Conservation (phyloP, 768 basidiomycete genomes). For the Filobasidium wieringae region DNA sequence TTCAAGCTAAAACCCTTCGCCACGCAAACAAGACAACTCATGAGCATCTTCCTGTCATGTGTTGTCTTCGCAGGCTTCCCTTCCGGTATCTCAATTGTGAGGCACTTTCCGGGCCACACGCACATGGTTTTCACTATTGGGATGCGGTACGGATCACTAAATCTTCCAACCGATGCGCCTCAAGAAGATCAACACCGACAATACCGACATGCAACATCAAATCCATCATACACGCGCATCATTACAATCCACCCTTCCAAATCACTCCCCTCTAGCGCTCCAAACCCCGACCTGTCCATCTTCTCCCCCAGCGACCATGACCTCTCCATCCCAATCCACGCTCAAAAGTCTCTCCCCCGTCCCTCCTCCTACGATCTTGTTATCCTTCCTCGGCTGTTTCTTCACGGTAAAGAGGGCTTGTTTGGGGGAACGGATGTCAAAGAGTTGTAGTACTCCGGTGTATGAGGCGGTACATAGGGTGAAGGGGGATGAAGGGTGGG, state of each 20-base stretch:
- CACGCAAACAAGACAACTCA: no score
- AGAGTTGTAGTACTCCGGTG: slow-evolving; percentile 40
- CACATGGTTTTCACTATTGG: no score
- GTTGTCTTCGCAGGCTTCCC: no score
- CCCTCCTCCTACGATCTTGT: slow-evolving; percentile 18
- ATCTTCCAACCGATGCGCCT: no score
- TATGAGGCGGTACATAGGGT: slow-evolving; percentile 40
- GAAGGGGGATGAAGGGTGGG: slow-evolving; percentile 40
- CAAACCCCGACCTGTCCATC: slow-evolving; percentile 39
- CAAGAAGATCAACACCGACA: no score
- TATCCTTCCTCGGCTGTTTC: slow-evolving; percentile 29
- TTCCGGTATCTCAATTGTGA: no score
- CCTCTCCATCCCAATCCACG: slow-evolving; percentile 42
- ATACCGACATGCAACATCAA: background rate
- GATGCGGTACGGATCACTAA: no score
- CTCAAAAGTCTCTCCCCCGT: slow-evolving; percentile 40
- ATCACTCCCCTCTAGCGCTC: slow-evolving; percentile 34
- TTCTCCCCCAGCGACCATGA: slow-evolving; percentile 42
- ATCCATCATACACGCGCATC: background rate
- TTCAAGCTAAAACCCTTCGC: no score
- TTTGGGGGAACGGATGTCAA: slow-evolving; percentile 43
- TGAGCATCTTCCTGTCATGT: no score
- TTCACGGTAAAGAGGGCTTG: slow-evolving; percentile 39
- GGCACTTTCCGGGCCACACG: no score
- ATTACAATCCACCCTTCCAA: background rate